Evolutionary conservation across 768 basidiomycete species (phyloP).

Genomic region (Gautieria morchelliformis): DNA sequence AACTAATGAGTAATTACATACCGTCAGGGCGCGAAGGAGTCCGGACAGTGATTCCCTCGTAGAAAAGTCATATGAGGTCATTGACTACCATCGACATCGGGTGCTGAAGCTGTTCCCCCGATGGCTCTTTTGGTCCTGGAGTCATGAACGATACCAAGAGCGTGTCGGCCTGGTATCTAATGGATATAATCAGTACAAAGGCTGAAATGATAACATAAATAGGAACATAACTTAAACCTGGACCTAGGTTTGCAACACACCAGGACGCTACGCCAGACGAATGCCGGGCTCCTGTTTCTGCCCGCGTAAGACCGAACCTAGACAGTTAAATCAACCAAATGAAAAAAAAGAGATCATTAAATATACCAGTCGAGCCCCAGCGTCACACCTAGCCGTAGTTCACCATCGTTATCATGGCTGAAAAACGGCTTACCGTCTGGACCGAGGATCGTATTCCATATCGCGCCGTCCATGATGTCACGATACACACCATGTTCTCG

Average conservation of each 20-base stretch:
- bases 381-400: conserved; percentile 21
- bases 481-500: conserved; percentile 4
- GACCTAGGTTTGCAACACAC: not conserved
- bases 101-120: conserved; percentile 18
- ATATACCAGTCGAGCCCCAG: conserved; percentile 25
- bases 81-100: conserved; percentile 19
- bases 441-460: no score
- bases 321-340: not conserved
- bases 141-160: conserved; percentile 15
- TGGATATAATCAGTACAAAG: not conserved
- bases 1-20: no score
- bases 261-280: not conserved
- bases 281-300: not conserved
- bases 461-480: no score
- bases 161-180: conserved; percentile 6
- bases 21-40: conserved; percentile 4
- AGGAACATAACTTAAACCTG: not conserved
- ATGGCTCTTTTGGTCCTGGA: conserved; percentile 22
- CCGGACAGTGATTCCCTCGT: conserved; percentile 14
- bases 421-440: conserved; percentile 22
- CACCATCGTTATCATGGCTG: conserved; percentile 12
- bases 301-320: not conserved
- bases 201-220: no score
- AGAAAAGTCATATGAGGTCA: conserved; percentile 20
- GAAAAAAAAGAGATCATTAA: not conserved